Percentiles rank a stretch among this genome's conserved stretches.
Conservation (phyloP, 768 basidiomycete genomes). For the Leccinellum luteum region DNA sequence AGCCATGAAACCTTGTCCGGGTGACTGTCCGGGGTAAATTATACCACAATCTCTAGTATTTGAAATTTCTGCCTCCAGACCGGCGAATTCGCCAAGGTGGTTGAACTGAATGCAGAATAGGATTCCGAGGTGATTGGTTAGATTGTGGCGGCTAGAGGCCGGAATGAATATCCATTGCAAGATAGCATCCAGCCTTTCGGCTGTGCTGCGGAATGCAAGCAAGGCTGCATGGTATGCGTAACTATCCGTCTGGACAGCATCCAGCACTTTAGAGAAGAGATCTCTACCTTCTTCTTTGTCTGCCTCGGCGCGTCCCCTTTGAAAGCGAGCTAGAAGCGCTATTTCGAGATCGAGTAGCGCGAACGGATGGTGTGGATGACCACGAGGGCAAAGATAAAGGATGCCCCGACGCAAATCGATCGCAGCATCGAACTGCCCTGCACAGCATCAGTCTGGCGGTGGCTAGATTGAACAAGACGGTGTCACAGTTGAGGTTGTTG, state of each 20-base stretch:
- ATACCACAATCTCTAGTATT: neutral
- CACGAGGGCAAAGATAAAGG: neutral
- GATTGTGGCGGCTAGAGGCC: neutral
- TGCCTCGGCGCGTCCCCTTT: neutral
- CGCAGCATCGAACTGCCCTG: neutral
- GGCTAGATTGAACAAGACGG: slow-evolving; percentile 10
- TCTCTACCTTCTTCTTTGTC: neutral
- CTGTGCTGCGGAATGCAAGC: neutral
- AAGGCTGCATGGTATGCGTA: neutral
- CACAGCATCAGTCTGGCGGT: neutral
- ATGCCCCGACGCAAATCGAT: neutral
- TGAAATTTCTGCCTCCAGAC: neutral
- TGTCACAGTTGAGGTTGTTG: slow-evolving; percentile 10
- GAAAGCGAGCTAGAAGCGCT: neutral
- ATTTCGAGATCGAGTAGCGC: neutral
- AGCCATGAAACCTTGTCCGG: neutral
- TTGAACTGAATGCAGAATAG: neutral
- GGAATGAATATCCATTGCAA: neutral
- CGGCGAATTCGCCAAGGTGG: neutral
- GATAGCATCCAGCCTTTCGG: neutral
- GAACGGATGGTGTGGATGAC: neutral
- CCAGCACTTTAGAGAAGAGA: neutral
- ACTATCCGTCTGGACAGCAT: neutral
- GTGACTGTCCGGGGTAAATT: neutral
- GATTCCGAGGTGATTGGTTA: neutral